Evolutionary conservation across 2,329 filamentous ascomycete species (phyloP).

Genomic region (Didymella keratinophila): DNA sequence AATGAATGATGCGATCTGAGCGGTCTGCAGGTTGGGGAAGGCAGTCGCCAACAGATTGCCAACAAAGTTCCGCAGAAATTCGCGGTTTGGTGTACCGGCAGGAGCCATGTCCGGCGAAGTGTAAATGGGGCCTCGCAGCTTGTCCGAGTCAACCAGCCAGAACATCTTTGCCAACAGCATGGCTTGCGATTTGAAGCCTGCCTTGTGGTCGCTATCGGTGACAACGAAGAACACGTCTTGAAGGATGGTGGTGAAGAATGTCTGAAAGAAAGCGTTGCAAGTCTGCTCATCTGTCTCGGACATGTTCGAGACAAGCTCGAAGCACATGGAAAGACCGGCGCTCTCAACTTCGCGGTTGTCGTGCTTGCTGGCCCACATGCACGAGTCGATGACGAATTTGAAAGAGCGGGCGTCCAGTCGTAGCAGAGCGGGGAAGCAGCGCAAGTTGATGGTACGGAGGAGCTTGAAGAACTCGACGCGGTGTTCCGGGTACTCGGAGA

Average conservation of each 20-base stretch:
- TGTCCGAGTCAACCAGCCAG: constrained; percentile 88
- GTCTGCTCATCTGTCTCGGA: constrained; percentile 87
- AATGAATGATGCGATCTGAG: constrained; percentile 89
- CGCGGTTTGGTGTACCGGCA: constrained; percentile 83
- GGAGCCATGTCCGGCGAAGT: constrained; percentile 77
- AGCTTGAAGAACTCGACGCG: constrained; percentile 99
- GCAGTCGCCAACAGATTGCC: constrained; percentile 84
- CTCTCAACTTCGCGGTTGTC: constrained; percentile 98
- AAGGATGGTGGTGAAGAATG: constrained; percentile 93
- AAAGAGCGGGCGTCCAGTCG: constrained; percentile 96
- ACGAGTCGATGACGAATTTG: constrained; percentile 99
- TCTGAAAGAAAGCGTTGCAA: constrained; percentile 95
- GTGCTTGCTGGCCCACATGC: constrained; percentile 99
- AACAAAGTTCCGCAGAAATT: constrained; percentile 90
- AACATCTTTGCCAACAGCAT: constrained; percentile 95
- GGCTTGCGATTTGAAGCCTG: constrained; percentile 97
- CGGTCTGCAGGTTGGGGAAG: constrained; percentile 87
- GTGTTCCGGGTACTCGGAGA: constrained; percentile 98
- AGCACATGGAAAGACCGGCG: constrained; percentile 96
- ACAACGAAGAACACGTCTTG: constrained; percentile 99
- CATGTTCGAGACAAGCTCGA: constrained; percentile 97
- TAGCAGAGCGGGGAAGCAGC: constrained; percentile 93
- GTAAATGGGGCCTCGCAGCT: constrained; percentile 94
- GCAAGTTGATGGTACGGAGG: constrained; percentile 91
- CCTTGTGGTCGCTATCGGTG: constrained; percentile 97